Conservation (phyloP, 352 stramenopile species). For the Globisporangium parvum region DNA sequence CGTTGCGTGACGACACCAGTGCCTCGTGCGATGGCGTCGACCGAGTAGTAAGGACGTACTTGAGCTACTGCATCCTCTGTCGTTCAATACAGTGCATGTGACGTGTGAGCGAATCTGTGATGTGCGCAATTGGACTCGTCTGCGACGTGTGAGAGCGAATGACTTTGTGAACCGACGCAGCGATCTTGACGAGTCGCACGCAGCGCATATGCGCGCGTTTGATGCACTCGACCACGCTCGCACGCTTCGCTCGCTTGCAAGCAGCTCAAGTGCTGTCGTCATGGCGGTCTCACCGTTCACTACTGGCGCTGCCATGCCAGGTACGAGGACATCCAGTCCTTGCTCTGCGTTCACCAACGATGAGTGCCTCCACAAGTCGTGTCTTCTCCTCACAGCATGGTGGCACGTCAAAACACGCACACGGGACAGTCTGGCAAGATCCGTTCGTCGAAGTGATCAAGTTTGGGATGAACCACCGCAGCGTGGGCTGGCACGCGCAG, state of each 20-base stretch:
- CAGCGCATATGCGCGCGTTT: not conserved
- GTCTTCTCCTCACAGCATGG: no score
- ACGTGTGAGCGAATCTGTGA: no score
- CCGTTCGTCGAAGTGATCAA: conserved; percentile 86
- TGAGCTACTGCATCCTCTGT: no score
- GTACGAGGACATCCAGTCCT: conserved; percentile 3
- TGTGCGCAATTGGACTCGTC: no score
- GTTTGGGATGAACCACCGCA: conserved; percentile 53
- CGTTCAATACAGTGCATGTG: no score
- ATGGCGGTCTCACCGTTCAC: conserved; percentile 21
- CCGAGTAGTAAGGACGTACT: no score
- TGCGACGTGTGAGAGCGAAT: no score
- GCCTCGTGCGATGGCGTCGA: no score
- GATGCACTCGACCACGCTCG: no score
- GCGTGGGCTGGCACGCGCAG: conserved; percentile 44
- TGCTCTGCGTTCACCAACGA: not conserved
- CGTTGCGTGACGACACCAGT: no score
- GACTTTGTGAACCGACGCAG: not conserved
- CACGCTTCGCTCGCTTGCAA: no score
- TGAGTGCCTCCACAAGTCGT: not conserved
- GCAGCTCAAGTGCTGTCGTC: not conserved
- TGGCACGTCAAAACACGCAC: no score
- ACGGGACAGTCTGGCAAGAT: conserved; percentile 66
- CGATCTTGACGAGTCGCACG: not conserved
- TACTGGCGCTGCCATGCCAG: conserved; percentile 19